These are phyloP conservation scores for Camelina sativa DNA, from an alignment of 345 rosid species.

Conservation along the genomic window DNA sequence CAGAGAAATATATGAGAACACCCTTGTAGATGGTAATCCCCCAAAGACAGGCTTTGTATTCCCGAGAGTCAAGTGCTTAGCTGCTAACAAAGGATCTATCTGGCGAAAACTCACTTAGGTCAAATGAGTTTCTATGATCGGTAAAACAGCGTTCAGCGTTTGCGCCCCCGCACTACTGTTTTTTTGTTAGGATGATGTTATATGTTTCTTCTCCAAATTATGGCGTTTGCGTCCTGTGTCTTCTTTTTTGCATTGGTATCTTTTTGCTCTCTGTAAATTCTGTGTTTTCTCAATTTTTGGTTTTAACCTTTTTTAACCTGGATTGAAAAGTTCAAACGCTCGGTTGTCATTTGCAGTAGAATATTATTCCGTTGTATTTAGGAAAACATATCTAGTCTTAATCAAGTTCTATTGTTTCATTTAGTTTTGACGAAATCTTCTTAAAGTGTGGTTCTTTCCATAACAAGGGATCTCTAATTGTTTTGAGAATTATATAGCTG, in stretches of 20 bases:
- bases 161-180: conserved; percentile 3
- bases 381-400: background rate
- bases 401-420: conserved; percentile 1
- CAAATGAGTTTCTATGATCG: background rate
- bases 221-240: conserved; percentile 33
- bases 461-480: background rate
- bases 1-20: conserved; percentile 90
- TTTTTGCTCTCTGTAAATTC: conserved; percentile 35
- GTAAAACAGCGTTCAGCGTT: conserved; percentile 8
- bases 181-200: background rate
- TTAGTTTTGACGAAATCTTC: background rate
- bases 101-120: conserved; percentile 71
- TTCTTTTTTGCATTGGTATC: conserved; percentile 25
- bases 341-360: conserved; percentile 27
- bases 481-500: background rate
- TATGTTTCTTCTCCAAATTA: background rate
- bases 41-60: conserved; percentile 87
- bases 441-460: background rate
- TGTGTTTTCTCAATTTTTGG: background rate
- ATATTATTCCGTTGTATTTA: conserved; percentile 6
- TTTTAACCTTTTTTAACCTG: conserved; percentile 16
- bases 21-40: conserved; percentile 81
- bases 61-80: conserved; percentile 79
- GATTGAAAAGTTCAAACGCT: conserved; percentile 7
- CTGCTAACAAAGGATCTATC: conserved; percentile 65